A percentile compares a stretch with the other conserved stretches of the same genome.
Evolutionary conservation across 345 rosid species (phyloP).

Genomic region (Citrus mangshanensis): DNA sequence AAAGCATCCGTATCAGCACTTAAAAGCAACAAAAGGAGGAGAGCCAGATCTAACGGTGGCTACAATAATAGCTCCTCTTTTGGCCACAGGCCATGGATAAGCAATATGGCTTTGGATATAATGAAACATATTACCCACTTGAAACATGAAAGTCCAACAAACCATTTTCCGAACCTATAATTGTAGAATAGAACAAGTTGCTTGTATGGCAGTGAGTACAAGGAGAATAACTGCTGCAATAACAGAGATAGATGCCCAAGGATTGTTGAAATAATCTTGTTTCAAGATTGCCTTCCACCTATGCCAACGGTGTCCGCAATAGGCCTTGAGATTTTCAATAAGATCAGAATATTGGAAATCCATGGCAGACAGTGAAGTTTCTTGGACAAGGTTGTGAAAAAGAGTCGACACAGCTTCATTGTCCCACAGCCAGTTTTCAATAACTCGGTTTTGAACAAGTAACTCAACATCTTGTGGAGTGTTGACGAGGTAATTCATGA

Average conservation of each 20-base stretch:
- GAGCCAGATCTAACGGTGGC: too few species aligned
- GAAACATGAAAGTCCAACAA: too few species aligned
- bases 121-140: too few species aligned
- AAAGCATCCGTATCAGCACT: too few species aligned
- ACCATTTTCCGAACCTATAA: too few species aligned
- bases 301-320: neutral
- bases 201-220: too few species aligned
- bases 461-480: conserved; percentile 4
- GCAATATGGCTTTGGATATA: too few species aligned
- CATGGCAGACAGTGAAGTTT: accelerated
- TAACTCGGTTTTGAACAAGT: neutral
- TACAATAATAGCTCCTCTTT: too few species aligned
- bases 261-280: conserved; percentile 3
- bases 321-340: neutral
- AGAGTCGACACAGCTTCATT: neutral
- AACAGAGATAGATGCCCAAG: conserved; percentile 14
- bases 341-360: neutral
- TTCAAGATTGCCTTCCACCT: conserved; percentile 18
- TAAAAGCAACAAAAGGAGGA: too few species aligned
- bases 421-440: neutral
- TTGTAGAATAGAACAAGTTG: too few species aligned
- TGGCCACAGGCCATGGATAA: too few species aligned
- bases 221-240: too few species aligned
- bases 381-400: neutral
- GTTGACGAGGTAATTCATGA: conserved; percentile 3